phyloP scores from a whole-genome alignment of 495 filamentous ascomycete species.

The Annulohypoxylon stygium region DNA sequence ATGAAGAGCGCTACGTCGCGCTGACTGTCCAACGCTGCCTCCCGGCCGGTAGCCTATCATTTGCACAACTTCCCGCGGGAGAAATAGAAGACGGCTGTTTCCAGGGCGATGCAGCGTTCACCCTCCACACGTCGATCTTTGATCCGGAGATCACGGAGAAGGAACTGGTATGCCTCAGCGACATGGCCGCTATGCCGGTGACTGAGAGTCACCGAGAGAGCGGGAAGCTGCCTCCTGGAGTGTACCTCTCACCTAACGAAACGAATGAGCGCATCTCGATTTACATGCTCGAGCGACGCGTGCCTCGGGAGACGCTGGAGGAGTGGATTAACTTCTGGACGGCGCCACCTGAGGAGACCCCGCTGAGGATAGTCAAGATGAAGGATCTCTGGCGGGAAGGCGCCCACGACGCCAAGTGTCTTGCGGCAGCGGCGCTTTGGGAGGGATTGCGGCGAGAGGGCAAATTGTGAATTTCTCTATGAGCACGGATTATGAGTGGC shows the following conservation, averaged over 20 bases:
- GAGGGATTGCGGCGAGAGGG: slow-evolving; percentile 76
- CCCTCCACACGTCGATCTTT: too few species aligned
- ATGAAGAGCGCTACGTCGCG: slow-evolving; percentile 73
- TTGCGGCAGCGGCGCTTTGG: slow-evolving; percentile 83
- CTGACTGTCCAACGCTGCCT: slow-evolving; percentile 88
- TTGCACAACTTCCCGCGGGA: slow-evolving; percentile 87
- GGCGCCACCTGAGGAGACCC: slow-evolving; percentile 88
- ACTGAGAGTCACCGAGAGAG: slow-evolving; percentile 40
- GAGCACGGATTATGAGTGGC: neutral
- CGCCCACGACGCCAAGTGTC: slow-evolving; percentile 80
- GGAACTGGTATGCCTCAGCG: slow-evolving; percentile 65
- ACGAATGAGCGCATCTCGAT: slow-evolving; percentile 89
- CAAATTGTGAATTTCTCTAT: slow-evolving; percentile 60
- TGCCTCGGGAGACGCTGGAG: slow-evolving; percentile 72
- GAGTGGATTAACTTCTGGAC: slow-evolving; percentile 63
- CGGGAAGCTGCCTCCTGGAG: slow-evolving; percentile 69
- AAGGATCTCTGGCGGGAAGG: slow-evolving; percentile 82
- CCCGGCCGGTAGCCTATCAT: slow-evolving; percentile 78
- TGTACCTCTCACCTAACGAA: slow-evolving; percentile 83
- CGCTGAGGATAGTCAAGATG: slow-evolving; percentile 75
- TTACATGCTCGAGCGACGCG: slow-evolving; percentile 77
- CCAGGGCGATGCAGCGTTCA: slow-evolving; percentile 74
- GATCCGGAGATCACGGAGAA: too few species aligned
- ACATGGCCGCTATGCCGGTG: slow-evolving; percentile 71
- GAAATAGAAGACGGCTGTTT: slow-evolving; percentile 91